These are phyloP conservation scores for Patellifolia procumbens DNA, from an alignment of 179 eudicot species.

Conservation along the genomic window DNA sequence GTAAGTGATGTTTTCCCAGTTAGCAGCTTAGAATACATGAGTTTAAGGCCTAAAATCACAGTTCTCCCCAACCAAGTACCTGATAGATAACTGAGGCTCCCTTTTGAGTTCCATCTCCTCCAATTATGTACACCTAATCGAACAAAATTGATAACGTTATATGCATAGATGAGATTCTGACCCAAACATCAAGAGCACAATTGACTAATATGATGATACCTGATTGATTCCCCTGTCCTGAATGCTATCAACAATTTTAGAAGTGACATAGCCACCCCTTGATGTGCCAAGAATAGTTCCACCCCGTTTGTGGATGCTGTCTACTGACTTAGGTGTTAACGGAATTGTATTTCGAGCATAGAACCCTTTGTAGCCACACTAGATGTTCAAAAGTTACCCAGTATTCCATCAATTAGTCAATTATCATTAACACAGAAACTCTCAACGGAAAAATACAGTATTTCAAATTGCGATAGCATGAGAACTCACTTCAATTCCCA, in stretches of 20 bases:
- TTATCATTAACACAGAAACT: not conserved
- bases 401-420: conserved; percentile 4
- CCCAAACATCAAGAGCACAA: not conserved
- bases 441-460: not conserved
- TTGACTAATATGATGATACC: conserved; percentile 35
- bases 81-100: conserved; percentile 81
- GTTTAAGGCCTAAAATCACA: not conserved
- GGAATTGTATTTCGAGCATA: conserved; percentile 65
- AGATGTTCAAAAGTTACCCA: conserved; percentile 9
- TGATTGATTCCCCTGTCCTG: conserved; percentile 93
- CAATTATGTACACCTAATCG: conserved; percentile 84
- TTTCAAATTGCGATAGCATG: not conserved
- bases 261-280: conserved; percentile 70
- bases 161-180: not conserved
- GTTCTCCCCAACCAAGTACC: conserved; percentile 42
- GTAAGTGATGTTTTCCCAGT: not conserved
- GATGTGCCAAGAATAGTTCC: conserved; percentile 88
- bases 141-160: not conserved
- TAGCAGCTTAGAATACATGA: not conserved
- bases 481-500: conserved; percentile 74
- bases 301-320: conserved; percentile 84
- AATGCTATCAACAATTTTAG: conserved; percentile 84
- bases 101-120: conserved; percentile 93
- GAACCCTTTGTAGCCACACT: conserved; percentile 93
- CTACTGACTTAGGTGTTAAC: conserved; percentile 70